Conservation (phyloP, 1,139 yeast genomes). For the Schizosaccharomyces versatilis region DNA sequence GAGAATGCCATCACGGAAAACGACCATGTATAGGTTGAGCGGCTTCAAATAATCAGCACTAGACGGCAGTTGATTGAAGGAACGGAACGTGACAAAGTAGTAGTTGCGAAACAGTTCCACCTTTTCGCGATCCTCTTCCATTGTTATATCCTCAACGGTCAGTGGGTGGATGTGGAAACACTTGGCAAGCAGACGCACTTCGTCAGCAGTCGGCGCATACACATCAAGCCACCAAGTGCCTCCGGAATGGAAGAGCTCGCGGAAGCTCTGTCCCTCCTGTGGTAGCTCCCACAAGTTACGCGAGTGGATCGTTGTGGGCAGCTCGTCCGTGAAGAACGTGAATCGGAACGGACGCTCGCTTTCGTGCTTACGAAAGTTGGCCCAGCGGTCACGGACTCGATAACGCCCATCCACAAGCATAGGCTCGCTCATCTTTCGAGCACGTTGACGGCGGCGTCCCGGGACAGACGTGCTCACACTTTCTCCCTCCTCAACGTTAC, state of each 20-base stretch:
- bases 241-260: constrained; percentile 41
- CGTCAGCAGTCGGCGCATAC: constrained; percentile 44
- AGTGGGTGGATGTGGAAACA: constrained; percentile 70
- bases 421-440: constrained; percentile 1
- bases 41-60: constrained; percentile 72
- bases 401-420: constrained; percentile 1
- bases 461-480: too few relatives aligned
- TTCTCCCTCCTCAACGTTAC: neutral
- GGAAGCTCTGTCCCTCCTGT: constrained; percentile 39
- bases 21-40: constrained; percentile 68
- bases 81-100: constrained; percentile 64
- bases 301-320: constrained; percentile 74
- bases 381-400: constrained; percentile 1
- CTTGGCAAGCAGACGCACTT: constrained; percentile 40
- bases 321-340: constrained; percentile 57
- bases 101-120: constrained; percentile 55
- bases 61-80: constrained; percentile 54
- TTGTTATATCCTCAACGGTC: constrained; percentile 58
- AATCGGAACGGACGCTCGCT: constrained; percentile 40
- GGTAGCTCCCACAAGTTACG: constrained; percentile 63
- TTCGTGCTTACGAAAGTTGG: constrained; percentile 1
- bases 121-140: constrained; percentile 71
- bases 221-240: constrained; percentile 55
- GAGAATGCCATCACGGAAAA: constrained; percentile 60
- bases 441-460: neutral